phyloP scores from a whole-genome alignment of 83 land plant species.

The Diphasiastrum complanatum region DNA sequence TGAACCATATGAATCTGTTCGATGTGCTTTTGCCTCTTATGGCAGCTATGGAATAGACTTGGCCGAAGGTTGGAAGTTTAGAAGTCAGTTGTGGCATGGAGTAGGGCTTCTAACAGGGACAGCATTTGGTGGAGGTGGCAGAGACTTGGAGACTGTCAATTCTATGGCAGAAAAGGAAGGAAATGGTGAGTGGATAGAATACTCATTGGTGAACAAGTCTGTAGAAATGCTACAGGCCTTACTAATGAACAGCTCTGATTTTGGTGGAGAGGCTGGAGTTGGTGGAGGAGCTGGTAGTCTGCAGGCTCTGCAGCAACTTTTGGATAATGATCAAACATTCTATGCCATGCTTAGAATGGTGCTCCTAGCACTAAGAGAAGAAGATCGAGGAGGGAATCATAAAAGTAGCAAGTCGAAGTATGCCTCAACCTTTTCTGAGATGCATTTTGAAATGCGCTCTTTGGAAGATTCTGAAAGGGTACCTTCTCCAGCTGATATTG shows the following conservation, averaged over 20 bases:
- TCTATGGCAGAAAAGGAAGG: constrained; percentile 71
- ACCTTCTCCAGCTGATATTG: neutral
- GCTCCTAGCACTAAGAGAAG: constrained; percentile 88
- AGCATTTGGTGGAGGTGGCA: constrained; percentile 81
- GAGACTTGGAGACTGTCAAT: constrained; percentile 79
- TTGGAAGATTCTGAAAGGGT: neutral
- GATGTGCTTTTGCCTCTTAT: constrained; percentile 94
- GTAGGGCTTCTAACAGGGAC: constrained; percentile 62
- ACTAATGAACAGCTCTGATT: constrained; percentile 80
- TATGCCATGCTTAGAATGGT: constrained; percentile 98
- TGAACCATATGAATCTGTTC: constrained; percentile 96
- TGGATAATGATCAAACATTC: constrained; percentile 98
- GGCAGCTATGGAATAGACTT: constrained; percentile 81
- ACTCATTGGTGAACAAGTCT: constrained; percentile 76
- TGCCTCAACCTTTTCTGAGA: neutral
- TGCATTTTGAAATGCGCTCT: constrained; percentile 11
- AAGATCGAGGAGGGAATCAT: constrained; percentile 58
- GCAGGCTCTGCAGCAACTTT: constrained; percentile 79
- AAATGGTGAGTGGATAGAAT: constrained; percentile 88
- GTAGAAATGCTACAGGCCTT: constrained; percentile 88
- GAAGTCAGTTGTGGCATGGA: constrained; percentile 97
- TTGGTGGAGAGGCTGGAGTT: constrained; percentile 62
- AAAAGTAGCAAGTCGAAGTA: constrained; percentile 36
- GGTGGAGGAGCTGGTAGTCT: constrained; percentile 96
- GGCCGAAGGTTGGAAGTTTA: constrained; percentile 86